Evolutionary conservation across 2,329 filamentous ascomycete species (phyloP), one percentile per base, ranked within the genome.

Genomic region (Pseudonectria foliicola): DNA sequence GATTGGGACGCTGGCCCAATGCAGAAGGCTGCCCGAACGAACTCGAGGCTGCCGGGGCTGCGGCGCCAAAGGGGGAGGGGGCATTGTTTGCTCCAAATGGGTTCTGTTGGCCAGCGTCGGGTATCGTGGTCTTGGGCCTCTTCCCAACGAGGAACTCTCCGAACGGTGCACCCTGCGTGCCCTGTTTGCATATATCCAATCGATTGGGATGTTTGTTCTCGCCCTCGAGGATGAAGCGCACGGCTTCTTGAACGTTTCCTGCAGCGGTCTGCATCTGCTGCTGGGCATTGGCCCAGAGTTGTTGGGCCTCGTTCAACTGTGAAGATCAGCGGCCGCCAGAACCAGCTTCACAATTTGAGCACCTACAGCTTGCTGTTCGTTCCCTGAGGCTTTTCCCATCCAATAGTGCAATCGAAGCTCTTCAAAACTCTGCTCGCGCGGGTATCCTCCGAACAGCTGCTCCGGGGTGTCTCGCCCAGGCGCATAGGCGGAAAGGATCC

Each of bases 401-500:
- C 79, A 67, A 53, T 90, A 89, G 54, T 87, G 81, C 14, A 89
- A 56, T 32, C 88, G 75, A 56, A 94, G 74, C 61, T 96, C 90
- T 58, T 96, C 90, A 27, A 84, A 82, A 52, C 87, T 94, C 57
- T 88, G 82, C 58, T 96, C 90, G 13, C 88, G 74, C 6, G 76
- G 70, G 29, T 70, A 72, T 2, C 87, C 88, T 34, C 87, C 87
- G 51, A 95, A 89, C 1, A 95, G 70, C 60, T 95, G 87, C 13
- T 77, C 77, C 0, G 89, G 89, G 2, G 83, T 77, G 48, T 88
- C 76, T 50, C 68, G 73, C 4, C 82, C 83, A 0, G 89, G 88
- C 0, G 80, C 85, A 59, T 95, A 96, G 14, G 82, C 74, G 2
- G 89, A 95, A 15, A 95, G 72, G 4, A 92, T 81, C 84, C 89